A percentile compares a stretch with the other conserved stretches of the same genome.
Conservation (phyloP, 495 filamentous ascomycete species). For the Annulohypoxylon bovei region DNA sequence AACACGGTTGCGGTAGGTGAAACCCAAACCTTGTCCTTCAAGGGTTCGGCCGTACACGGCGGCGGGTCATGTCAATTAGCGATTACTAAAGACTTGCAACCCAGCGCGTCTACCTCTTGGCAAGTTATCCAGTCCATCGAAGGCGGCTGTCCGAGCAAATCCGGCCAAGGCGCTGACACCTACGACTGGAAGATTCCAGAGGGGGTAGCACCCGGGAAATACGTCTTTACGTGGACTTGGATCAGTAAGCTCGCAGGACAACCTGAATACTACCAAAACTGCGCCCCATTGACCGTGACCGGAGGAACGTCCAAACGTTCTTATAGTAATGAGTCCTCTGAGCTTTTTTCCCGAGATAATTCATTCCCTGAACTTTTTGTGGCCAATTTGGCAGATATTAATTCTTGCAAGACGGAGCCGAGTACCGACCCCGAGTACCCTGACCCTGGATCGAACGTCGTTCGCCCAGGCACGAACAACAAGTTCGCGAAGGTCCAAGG, state of each 20-base stretch:
- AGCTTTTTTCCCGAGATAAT: slow-evolving; percentile 55
- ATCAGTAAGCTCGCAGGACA: slow-evolving; percentile 33
- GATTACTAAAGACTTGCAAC: slow-evolving; percentile 76
- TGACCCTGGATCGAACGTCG: slow-evolving; percentile 65
- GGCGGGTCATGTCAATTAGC: slow-evolving; percentile 90
- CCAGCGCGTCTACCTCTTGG: slow-evolving; percentile 67
- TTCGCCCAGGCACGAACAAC: slow-evolving; percentile 44
- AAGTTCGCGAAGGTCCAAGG: slow-evolving; percentile 30
- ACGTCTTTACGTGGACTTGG: slow-evolving; percentile 75
- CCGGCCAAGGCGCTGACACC: slow-evolving; percentile 51
- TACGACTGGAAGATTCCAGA: slow-evolving; percentile 69
- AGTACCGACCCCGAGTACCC: slow-evolving; percentile 61
- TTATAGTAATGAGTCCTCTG: slow-evolving; percentile 52
- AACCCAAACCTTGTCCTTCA: slow-evolving; percentile 63
- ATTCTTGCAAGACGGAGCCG: slow-evolving; percentile 64
- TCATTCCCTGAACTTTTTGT: slow-evolving; percentile 82
- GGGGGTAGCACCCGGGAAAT: slow-evolving; percentile 65
- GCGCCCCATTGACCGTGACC: slow-evolving; percentile 38
- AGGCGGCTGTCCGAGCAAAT: slow-evolving; percentile 76
- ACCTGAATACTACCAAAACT: slow-evolving; percentile 65
- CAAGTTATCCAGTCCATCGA: slow-evolving; percentile 85
- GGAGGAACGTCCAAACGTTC: slow-evolving; percentile 21
- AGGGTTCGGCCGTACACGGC: slow-evolving; percentile 75
- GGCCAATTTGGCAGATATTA: slow-evolving; percentile 70
- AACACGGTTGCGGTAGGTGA: slow-evolving; percentile 65